phyloP scores from a whole-genome alignment of 306 rosid genomes.

The Lupinus albus region DNA sequence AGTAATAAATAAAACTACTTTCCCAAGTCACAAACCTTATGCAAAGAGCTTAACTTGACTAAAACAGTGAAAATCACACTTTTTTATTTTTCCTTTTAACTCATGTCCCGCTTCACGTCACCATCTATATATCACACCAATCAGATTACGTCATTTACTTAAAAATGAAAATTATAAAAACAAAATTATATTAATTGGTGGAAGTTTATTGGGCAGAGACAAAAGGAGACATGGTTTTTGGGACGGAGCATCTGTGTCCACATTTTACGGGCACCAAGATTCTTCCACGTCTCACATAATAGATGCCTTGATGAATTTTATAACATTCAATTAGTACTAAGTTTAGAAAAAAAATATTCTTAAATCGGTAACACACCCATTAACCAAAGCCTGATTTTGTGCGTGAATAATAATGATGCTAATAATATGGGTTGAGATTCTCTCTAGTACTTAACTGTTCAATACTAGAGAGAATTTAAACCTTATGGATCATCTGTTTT shows the following conservation, averaged over 20 bases:
- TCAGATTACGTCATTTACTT: no score
- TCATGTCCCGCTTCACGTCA: no score
- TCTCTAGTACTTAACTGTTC: no score
- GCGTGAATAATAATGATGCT: constrained; percentile 5
- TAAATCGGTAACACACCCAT: constrained; percentile 14
- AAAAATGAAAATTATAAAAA: no score
- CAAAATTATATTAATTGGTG: no score
- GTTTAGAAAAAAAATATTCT: not conserved
- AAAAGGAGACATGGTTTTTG: no score
- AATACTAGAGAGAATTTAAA: no score
- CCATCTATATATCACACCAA: no score
- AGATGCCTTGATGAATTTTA: constrained; percentile 6
- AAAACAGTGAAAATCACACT: constrained; percentile 13
- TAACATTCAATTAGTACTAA: constrained; percentile 22
- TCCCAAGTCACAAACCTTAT: constrained; percentile 32
- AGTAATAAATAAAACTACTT: not conserved
- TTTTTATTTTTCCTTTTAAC: constrained; percentile 8
- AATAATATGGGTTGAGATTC: not conserved
- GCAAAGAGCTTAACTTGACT: constrained; percentile 40
- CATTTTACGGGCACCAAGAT: constrained; percentile 3
- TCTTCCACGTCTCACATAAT: constrained; percentile 3
- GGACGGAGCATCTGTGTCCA: no score
- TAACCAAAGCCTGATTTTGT: constrained; percentile 19
- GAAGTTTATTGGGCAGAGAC: no score
- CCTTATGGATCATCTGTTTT: no score